Base-by-base conservation (phyloP, 2,329 filamentous ascomycete species). In the Fusarium pseudoanthophilum region DNA sequence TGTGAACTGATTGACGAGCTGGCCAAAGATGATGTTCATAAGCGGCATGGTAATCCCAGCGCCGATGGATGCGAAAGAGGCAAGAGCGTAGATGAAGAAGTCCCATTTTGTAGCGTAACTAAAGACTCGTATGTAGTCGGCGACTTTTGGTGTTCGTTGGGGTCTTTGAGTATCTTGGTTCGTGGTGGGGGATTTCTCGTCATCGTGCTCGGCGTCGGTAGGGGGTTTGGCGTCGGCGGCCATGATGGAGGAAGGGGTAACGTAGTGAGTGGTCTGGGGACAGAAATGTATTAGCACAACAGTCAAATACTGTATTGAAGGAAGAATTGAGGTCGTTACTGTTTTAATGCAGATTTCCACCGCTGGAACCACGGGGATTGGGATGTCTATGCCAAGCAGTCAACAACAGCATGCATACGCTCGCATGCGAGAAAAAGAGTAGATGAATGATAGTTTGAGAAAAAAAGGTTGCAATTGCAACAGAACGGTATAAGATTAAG, bases 21-120 rank as follows among this genome's bases (percentile, higher is more conserved):
- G 74, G 2, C 78, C 78, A 51, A 84, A 81, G 18, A 84, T 78
- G 32, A 84, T 70, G 53, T 81, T 83, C 77, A 84, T 82, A 39
- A 84, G 53, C 10, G 83, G 81, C 60, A 84, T 61, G 5, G 79
- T 75, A 6, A 79, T 66, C 0, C 81, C 81, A 4, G 80, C 79
- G 8, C 80, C 79, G 32, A 83, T 74, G 1, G 81, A 82, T 4
- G 80, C 79, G 9, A 78, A 14, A 0, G 77, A 67, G 21, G 80
- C 81, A 24, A 79, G 39, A 37, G 62, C 66, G n/a, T 80, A 79
- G 26, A 79, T 69, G 24, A 73, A 61, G 32, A 80, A 73, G 45
- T 81, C 79, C 79, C 79, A 81, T 72, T 67, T 74, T 26, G 70
- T 78, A 2, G 79, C 79, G 55, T 81, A 81, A 13, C 60, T 73